Conservation (phyloP, 305 asterid genomes). For the Rubia balearica region DNA sequence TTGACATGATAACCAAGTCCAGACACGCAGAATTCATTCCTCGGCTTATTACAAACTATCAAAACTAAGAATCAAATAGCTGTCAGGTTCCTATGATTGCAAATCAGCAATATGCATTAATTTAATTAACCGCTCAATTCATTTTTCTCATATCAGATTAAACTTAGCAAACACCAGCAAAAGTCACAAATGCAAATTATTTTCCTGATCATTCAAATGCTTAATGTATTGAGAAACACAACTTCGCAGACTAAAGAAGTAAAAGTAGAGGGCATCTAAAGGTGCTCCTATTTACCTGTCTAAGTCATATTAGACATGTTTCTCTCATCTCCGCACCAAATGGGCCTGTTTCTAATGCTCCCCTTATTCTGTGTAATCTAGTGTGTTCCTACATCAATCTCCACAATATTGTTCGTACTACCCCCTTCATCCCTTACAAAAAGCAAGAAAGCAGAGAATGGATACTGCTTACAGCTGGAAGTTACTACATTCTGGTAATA, state of each 20-base stretch:
- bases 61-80: not conserved
- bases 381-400: not conserved
- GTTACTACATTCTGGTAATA: slow-evolving; percentile 98
- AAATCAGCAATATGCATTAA: not conserved
- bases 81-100: not conserved
- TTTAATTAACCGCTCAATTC: not conserved
- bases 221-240: not conserved
- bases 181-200: not conserved
- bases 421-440: not conserved
- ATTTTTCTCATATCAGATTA: not conserved
- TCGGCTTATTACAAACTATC: not conserved
- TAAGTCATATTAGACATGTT: not conserved
- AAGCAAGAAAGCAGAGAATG: slow-evolving; percentile 17
- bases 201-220: not conserved
- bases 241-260: not conserved
- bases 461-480: slow-evolving; percentile 76
- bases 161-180: not conserved
- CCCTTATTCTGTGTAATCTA: not conserved
- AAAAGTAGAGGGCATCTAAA: not conserved
- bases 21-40: not conserved
- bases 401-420: not conserved
- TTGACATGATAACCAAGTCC: not conserved
- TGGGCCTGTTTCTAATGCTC: not conserved
- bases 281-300: not conserved
- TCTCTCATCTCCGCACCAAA: not conserved